Base-by-base conservation (phyloP, 768 basidiomycete genomes). In the Phaeotremella skinneri region DNA sequence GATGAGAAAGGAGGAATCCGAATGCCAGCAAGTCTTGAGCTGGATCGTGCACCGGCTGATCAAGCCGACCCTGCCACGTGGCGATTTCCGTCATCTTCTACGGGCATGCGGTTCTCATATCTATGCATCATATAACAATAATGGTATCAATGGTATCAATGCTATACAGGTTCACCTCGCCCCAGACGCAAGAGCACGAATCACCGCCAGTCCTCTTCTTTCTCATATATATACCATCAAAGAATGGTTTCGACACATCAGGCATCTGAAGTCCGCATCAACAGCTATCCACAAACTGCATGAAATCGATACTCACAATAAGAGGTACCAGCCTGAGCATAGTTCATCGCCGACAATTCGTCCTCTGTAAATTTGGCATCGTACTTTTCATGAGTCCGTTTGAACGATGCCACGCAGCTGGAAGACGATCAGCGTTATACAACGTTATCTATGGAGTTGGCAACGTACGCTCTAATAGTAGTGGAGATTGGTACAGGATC, bases 401-500 rank as follows among this genome's bases (percentile, higher is more conserved):
- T 67, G 59, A 59, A 63, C 30, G 56, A 62, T 49, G 79, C 80
- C 69, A 78, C 65, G 26, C 64, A 60, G 41, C 62, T 58, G 30
- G 14, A 50, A 32, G 74, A 66, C 0, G 73, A 64, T 16, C 58
- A 68, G 34, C 21, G 26, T 20, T 43, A n/a, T 27, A 9, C 5
- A 47, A 34, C 14, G 13, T 37, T 1, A 25, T 34, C 2, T 14
- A 17, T 21, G 7, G 32, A 31, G 21, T 23, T 32, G 34, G 9
- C 20, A 5, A 69, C 89, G 69, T 87, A 88, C 66, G 87, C 86
- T 49, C 89, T 83, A 71, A 93, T 91, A 6, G 90, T 90, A 7
- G 89, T 90, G 23, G 89, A 90, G 72, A 94, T 90, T 30, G 91
- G 91, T 43, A 87, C 85, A 25, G 91, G 91, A 76, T 92, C 90